Base-by-base conservation (phyloP, 768 basidiomycete species). In the Mrakia frigida region DNA sequence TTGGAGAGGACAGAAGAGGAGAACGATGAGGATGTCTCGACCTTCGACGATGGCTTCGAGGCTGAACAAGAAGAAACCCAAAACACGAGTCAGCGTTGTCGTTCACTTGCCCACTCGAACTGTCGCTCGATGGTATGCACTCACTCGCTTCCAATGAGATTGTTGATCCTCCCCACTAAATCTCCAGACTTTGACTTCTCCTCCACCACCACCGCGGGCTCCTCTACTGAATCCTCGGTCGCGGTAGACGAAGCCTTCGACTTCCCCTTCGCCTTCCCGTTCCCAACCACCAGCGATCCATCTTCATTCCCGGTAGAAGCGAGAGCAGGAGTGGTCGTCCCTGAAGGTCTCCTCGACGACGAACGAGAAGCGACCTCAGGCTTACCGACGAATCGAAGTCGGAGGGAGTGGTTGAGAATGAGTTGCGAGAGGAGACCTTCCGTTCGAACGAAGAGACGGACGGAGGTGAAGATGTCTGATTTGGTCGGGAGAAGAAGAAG, bases 341-440 rank as follows among this genome's bases (percentile, higher is more conserved):
- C 56, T 0, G 56, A 56, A 9, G 56, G 56, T n/a, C 23, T 7
- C 5, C 56, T n/a, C 0, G 56, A 56, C 4, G 56, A 7, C 56
- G 56, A 28, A 6, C 56, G n/a, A 56, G 56, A 10, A 14, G 56
- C 56, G 56, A 56, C n/a, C n/a, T 56, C 79, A 60, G 80, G 67
- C 56, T 86, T 86, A n/a, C 88, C 86, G 74, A 87, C 88, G 83
- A 90, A 84, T 37, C 90, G 86, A 61, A 91, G 87, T 41, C 89
- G 86, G 10, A 93, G 85, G 25, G 93, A 41, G 80, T 93, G 92
- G 56, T 91, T 91, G 84, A 94, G 94, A 81, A 94, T 89, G 9
- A 94, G 84, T 79, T 87, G 87, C 35, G 87, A 87, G 79, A 88
- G 78, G 78, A 90, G 82, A 50, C 84, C 86, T 80, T 90, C 88